Evolutionary conservation across 1,139 yeast species (phyloP).

Genomic region (Geotrichum histeridarum): DNA sequence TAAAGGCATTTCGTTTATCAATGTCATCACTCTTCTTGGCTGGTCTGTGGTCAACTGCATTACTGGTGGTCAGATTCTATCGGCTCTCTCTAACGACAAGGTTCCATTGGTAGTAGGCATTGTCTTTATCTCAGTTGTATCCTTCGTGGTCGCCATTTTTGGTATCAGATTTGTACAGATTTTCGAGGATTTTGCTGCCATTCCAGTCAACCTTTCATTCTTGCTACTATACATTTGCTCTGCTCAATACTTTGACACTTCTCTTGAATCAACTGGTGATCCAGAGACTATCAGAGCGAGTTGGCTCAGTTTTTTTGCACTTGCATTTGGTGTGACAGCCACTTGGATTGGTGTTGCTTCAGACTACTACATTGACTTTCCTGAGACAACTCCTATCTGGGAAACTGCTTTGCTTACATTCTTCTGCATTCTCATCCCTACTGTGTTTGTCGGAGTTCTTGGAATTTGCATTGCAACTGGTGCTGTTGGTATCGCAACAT

Average conservation of each 20-base stretch:
- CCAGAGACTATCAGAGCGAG: conserved; percentile 52
- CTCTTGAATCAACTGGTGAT: conserved; percentile 43
- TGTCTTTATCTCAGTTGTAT: conserved; percentile 57
- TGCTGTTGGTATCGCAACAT: conserved; percentile 52
- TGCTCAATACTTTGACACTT: conserved; percentile 48
- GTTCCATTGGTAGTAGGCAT: conserved; percentile 72
- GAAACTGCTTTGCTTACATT: conserved; percentile 60
- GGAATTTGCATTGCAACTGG: conserved; percentile 70
- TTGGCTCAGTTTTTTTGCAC: conserved; percentile 68
- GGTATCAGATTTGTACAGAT: conserved; percentile 67
- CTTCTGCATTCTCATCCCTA: conserved; percentile 64
- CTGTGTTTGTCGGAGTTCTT: conserved; percentile 69
- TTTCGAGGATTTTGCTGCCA: conserved; percentile 63
- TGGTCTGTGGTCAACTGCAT: conserved; percentile 84
- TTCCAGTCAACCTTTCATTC: conserved; percentile 67
- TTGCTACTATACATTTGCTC: conserved; percentile 65
- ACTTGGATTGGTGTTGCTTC: conserved; percentile 90
- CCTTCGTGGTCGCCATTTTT: conserved; percentile 63
- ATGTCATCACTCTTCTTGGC: conserved; percentile 73
- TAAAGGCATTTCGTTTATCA: conserved; percentile 61
- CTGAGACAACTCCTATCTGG: conserved; percentile 60
- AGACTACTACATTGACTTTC: conserved; percentile 79
- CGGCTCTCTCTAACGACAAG: conserved; percentile 55
- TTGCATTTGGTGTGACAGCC: conserved; percentile 73
- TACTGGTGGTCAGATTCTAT: conserved; percentile 77